Percentiles rank a stretch among this genome's conserved stretches.
Conservation (phyloP, 2,329 filamentous ascomycete genomes). For the Daldinia sp. region DNA sequence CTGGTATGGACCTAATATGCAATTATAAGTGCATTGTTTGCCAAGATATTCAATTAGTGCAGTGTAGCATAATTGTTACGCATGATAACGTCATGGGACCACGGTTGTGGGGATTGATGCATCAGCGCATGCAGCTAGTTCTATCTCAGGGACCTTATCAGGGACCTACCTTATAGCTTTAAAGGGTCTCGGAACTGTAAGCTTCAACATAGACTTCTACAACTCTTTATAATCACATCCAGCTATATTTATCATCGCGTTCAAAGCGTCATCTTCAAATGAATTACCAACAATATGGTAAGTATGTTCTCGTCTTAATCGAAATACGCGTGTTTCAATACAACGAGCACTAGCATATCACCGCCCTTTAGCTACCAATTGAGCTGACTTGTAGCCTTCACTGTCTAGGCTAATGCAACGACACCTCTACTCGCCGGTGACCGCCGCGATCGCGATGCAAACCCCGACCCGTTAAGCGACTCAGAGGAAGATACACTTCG, state of each 20-base stretch:
- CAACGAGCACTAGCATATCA: constrained; percentile 3
- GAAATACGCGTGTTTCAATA: constrained; percentile 8
- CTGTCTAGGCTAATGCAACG: constrained; percentile 45
- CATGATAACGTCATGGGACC: constrained; percentile 40
- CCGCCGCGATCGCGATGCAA: constrained; percentile 40
- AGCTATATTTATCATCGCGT: background rate
- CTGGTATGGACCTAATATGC: background rate
- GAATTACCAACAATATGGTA: constrained; percentile 1
- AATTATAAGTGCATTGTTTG: background rate
- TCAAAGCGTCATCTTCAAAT: background rate
- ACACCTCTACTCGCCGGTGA: constrained; percentile 51
- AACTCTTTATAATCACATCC: background rate
- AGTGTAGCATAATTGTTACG: constrained; percentile 15
- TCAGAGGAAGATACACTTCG: constrained; percentile 55
- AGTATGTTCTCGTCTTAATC: background rate
- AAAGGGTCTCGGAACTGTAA: background rate
- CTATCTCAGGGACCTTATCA: constrained; percentile 20
- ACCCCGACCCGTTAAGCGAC: constrained; percentile 37
- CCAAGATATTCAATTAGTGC: background rate
- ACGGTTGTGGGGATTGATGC: constrained; percentile 23
- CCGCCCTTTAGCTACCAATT: background rate
- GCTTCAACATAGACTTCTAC: constrained; percentile 1
- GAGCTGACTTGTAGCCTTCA: constrained; percentile 19
- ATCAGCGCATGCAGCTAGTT: constrained; percentile 17
- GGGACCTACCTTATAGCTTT: background rate